Base-by-base conservation (phyloP, 257 asterid species). In the Coffea eugenioides region DNA sequence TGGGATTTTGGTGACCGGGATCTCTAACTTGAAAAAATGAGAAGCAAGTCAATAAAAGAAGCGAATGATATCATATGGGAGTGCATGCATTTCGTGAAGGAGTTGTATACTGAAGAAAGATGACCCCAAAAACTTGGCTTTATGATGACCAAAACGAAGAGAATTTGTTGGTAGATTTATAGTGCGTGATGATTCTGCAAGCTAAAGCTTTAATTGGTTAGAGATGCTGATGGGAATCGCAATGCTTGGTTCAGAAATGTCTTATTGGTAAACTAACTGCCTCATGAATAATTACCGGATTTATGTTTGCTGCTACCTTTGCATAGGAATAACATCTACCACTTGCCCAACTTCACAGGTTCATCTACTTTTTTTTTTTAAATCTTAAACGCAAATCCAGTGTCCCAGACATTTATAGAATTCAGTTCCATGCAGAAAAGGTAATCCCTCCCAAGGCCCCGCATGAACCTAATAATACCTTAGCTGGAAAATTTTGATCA, bases 51-150 rank as follows among this genome's bases (percentile, higher is more conserved):
- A 69, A 49, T 25, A 52, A 61, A 39, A 39, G 15, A 27, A 54
- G 61, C 36, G 88, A 74, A 75, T 72, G 77, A 80, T 79, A 62
- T 76, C 49, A 56, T 25, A 57, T 79, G 3, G 21, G 69, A 80
- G 69, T 41, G 88, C 85, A 84, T 84, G 84, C 78, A 79, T 83
- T 83, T 78, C 87, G 82, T 86, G 90, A 78, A 75, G 84, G 75
- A 46, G 76, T 85, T 61, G 81, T 81, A 77, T 51, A 18, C 39
- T 39, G 52, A 13, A 11, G 31, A 27, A 49, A 82, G 77, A 82
- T 73, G 51, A 76, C 71, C 31, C 23, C 66, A 9, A 69, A 59
- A 45, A 46, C 49, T 5, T 59, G 85, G 36, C 79, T 48, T 64
- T 69, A 57, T 78, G 74, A 73, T 67, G 79, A 62, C 76, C 79